A percentile compares a stretch with the other conserved stretches of the same genome.
Evolutionary conservation across 495 filamentous ascomycete species (phyloP).

Genomic region (Tuber calosporum): DNA sequence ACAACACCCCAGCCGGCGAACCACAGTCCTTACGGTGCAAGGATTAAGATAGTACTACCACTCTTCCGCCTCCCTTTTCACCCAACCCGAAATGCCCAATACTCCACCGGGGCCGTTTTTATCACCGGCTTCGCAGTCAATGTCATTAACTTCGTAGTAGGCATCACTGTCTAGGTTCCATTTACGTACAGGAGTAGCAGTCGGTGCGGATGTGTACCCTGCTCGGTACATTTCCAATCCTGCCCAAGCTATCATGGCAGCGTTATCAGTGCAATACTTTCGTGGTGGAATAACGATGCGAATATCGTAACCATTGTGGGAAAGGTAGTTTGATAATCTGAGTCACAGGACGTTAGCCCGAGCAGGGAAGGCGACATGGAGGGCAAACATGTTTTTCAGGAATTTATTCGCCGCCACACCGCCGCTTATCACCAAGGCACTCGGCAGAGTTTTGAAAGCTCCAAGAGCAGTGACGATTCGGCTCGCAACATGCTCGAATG

Average conservation of each 20-base stretch:
- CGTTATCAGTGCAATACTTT: conserved; percentile 82
- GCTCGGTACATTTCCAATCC: conserved; percentile 84
- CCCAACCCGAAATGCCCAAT: conserved; percentile 47
- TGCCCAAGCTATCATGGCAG: conserved; percentile 97
- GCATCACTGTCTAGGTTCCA: conserved; percentile 67
- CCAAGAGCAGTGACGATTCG: conserved; percentile 63
- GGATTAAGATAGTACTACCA: background rate
- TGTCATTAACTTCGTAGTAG: conserved; percentile 42
- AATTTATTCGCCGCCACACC: conserved; percentile 82
- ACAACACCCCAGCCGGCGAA: background rate
- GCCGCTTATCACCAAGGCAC: conserved; percentile 72
- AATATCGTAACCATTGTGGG: conserved; percentile 60
- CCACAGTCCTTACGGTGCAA: background rate
- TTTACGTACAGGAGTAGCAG: conserved; percentile 55
- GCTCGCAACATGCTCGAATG: conserved; percentile 81
- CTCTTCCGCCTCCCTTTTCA: conserved; percentile 21
- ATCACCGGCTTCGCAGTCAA: conserved; percentile 12
- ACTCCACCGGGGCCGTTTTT: conserved; percentile 44
- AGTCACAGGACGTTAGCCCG: background rate
- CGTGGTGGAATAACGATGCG: conserved; percentile 64
- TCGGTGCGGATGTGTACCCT: conserved; percentile 60
- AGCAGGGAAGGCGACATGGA: background rate
- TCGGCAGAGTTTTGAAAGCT: conserved; percentile 41
- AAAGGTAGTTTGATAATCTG: conserved; percentile 43
- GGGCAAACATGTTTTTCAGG: conserved; percentile 54